These are phyloP conservation scores for Globisporangium megalacanthum DNA, from an alignment of 352 stramenopile genomes.

Conservation along the genomic window DNA sequence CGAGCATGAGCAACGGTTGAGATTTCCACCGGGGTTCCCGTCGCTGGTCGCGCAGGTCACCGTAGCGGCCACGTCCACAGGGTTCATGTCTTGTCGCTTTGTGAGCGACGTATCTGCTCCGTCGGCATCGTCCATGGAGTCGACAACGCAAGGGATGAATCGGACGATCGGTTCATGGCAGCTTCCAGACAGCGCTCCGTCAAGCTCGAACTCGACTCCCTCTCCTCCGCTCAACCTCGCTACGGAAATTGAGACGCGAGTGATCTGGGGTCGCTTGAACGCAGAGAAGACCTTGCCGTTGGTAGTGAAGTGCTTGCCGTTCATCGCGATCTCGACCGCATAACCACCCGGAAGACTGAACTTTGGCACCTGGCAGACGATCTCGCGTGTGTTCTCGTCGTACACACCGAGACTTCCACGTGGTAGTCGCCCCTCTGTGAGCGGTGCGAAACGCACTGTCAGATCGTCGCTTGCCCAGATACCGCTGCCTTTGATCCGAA, in stretches of 20 bases:
- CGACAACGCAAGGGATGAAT: constrained; percentile 27
- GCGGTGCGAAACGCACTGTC: constrained; percentile 66
- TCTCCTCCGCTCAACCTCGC: constrained; percentile 27
- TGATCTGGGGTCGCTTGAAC: constrained; percentile 37
- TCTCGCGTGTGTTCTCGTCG: constrained; percentile 25
- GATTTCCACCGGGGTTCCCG: not conserved
- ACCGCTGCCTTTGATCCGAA: constrained; percentile 58
- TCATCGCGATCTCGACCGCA: constrained; percentile 69
- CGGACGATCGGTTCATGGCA: constrained; percentile 27
- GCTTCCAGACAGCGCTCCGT: constrained; percentile 29
- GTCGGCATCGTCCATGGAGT: not conserved
- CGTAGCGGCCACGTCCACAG: not conserved
- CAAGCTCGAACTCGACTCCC: constrained; percentile 25
- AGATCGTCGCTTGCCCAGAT: constrained; percentile 79
- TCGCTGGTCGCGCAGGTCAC: not conserved
- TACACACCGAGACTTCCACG: constrained; percentile 45
- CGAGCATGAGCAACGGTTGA: not conserved
- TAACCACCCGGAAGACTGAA: constrained; percentile 62
- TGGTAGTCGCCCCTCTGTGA: constrained; percentile 47
- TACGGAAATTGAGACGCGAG: constrained; percentile 37
- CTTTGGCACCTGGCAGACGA: constrained; percentile 61
- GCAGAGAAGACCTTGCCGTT: constrained; percentile 53
- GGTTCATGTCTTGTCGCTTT: not conserved
- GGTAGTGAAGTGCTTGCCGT: constrained; percentile 72
- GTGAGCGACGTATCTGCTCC: not conserved